Conservation (phyloP, 2,329 filamentous ascomycete genomes). For the Fusarium goolgardi region DNA sequence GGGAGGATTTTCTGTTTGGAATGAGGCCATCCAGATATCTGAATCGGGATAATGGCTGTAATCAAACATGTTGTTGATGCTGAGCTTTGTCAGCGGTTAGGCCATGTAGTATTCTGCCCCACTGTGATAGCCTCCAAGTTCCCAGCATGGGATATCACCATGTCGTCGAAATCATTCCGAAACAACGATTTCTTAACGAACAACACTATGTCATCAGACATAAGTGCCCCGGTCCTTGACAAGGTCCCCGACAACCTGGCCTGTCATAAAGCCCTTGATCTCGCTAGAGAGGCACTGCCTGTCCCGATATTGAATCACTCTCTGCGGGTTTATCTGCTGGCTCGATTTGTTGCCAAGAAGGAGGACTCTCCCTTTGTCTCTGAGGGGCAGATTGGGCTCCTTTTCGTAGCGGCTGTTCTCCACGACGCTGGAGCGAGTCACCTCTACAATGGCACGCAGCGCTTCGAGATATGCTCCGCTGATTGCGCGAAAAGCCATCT, state of each 20-base stretch:
- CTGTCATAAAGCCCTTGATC: conserved; percentile 33
- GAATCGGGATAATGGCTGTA: conserved; percentile 5
- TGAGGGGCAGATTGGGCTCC: conserved; percentile 28
- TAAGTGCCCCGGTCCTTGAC: conserved; percentile 2
- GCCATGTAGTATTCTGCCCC: background rate
- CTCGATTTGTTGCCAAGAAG: conserved; percentile 40
- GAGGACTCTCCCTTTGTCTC: conserved; percentile 29
- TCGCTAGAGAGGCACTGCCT: conserved; percentile 37
- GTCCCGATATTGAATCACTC: conserved; percentile 49
- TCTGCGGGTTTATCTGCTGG: conserved; percentile 46
- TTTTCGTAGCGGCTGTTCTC: conserved; percentile 53
- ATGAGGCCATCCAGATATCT: conserved; percentile 26
- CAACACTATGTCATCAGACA: background rate
- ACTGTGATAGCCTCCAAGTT: background rate
- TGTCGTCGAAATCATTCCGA: background rate
- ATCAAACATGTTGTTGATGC: background rate
- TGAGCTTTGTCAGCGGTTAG: conserved; percentile 22
- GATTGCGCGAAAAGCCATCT: conserved; percentile 49
- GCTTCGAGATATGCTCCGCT: conserved; percentile 53
- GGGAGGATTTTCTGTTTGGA: background rate
- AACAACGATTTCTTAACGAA: conserved; percentile 5
- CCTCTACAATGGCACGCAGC: conserved; percentile 47
- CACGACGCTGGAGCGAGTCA: conserved; percentile 53
- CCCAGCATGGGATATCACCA: conserved; percentile 1
- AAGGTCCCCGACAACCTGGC: conserved; percentile 29